These are phyloP conservation scores for Boletus subcaerulescens DNA, from an alignment of 768 basidiomycete genomes.

Conservation along the genomic window DNA sequence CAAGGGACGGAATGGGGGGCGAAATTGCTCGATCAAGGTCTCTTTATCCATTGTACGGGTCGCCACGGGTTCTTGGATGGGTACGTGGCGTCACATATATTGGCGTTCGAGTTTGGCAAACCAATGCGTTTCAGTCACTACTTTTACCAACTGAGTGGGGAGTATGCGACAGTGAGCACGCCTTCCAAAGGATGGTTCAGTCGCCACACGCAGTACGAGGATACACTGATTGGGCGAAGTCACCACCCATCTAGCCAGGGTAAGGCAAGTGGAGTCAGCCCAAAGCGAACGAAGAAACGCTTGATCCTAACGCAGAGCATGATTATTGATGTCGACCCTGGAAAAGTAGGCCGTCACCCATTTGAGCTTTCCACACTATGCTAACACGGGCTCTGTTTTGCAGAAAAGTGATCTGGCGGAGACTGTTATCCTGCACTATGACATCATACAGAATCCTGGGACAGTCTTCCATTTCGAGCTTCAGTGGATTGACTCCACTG, in stretches of 20 bases:
- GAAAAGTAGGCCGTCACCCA: constrained; percentile 49
- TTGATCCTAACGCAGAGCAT: constrained; percentile 84
- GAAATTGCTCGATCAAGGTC: constrained; percentile 72
- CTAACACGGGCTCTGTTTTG: constrained; percentile 9
- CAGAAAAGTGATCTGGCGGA: constrained; percentile 88
- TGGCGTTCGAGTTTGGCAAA: not conserved
- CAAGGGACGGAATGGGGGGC: constrained; percentile 79
- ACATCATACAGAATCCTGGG: constrained; percentile 92
- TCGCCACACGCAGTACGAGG: constrained; percentile 44
- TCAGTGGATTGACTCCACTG: constrained; percentile 95
- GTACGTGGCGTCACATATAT: constrained; percentile 39
- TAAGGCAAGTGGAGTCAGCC: constrained; percentile 36
- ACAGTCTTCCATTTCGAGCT: constrained; percentile 97
- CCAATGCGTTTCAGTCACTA: constrained; percentile 59
- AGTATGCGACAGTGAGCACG: constrained; percentile 68
- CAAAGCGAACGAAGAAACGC: constrained; percentile 52
- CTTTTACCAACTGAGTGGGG: constrained; percentile 80
- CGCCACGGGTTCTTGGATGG: constrained; percentile 86
- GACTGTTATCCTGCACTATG: constrained; percentile 84
- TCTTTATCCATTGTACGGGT: constrained; percentile 81
- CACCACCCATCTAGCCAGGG: constrained; percentile 37
- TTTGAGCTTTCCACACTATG: not conserved
- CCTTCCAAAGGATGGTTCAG: constrained; percentile 66
- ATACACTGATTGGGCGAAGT: constrained; percentile 34
- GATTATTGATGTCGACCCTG: constrained; percentile 82